Base-by-base conservation (phyloP, 2,329 filamentous ascomycete genomes). In the Pyrenochaeta sp. region DNA sequence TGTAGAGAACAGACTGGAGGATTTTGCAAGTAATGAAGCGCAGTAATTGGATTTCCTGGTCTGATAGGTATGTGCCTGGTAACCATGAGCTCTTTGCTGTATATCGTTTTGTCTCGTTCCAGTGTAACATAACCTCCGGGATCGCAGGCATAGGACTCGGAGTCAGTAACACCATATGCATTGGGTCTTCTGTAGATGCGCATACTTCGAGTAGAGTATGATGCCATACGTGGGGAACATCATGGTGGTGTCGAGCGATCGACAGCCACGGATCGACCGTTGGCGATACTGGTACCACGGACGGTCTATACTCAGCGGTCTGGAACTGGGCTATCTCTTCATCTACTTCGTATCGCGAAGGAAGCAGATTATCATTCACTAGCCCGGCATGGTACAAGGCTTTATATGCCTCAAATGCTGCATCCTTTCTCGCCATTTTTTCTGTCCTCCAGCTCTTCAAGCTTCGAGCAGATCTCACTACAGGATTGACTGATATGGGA, bases 341-440 rank as follows among this genome's bases (percentile, higher is more conserved):
- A n/a, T 68, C 57, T 5, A 50, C 47, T 28, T 73, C 69, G 47
- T 62, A 64, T 54, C 68, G 56, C 84, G 78, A 8, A 78, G 94
- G 94, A 40, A 97, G 81, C 0, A 97, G 78, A 66, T 96, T 84
- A 13, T 96, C 86, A 60, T 91, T 93, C 1, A 98, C 77, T 5
- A 97, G 80, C 0, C 90, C 90, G 27, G 85, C 89, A 7, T 85
- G 67, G 71, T 94, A 88, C 0, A 98, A 81, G 5, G 82, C 82
- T 24, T 86, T 78, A 70, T 93, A 97, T 0, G 93, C 91, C 69
- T 91, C 86, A 60, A 96, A 95, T 0, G 92, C 90, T 0, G 90
- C 92, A 75, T 97, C 94, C 70, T 90, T 92, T 65, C 83, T 88
- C 0, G 93, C 92, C 65, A 87, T 88, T 56, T 83, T 85, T 68